These are phyloP conservation scores for Tremella fuciformis DNA, from an alignment of 768 basidiomycete genomes.

Conservation along the genomic window DNA sequence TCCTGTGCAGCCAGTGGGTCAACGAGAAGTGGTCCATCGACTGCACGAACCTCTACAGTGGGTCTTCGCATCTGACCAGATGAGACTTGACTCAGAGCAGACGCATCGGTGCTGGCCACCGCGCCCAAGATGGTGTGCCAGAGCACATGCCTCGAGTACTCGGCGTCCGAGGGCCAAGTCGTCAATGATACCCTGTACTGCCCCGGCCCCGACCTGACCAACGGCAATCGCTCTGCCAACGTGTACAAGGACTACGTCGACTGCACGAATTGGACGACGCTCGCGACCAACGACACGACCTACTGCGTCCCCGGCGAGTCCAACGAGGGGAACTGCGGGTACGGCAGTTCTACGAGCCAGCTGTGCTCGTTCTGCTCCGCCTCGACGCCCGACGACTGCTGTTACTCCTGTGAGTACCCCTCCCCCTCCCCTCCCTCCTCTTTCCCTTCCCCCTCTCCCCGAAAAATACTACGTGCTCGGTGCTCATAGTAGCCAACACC, in stretches of 20 bases:
- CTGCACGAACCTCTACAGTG: slow-evolving; percentile 44
- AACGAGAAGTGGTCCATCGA: slow-evolving; percentile 40
- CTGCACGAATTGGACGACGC: slow-evolving; percentile 47
- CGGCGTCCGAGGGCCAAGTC: slow-evolving; percentile 34
- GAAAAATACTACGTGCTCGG: not conserved
- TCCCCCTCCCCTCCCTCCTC: not conserved
- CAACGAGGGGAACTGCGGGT: slow-evolving; percentile 49
- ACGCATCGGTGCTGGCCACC: slow-evolving; percentile 32
- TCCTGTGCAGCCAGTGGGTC: slow-evolving; percentile 49
- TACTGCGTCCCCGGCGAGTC: slow-evolving; percentile 41
- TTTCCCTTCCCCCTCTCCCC: not conserved
- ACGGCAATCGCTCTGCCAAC: slow-evolving; percentile 25
- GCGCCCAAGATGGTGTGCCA: slow-evolving; percentile 51
- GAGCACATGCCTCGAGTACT: slow-evolving; percentile 45
- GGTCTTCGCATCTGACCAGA: slow-evolving; percentile 9
- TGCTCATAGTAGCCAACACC: slow-evolving; percentile 30
- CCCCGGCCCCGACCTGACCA: slow-evolving; percentile 46
- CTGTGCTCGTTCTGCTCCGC: slow-evolving; percentile 41
- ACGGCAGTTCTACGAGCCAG: slow-evolving; percentile 27
- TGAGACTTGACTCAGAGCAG: slow-evolving; percentile 11
- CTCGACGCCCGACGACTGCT: slow-evolving; percentile 40
- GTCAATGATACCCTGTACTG: slow-evolving; percentile 38
- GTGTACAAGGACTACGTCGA: slow-evolving; percentile 46
- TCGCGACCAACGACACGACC: slow-evolving; percentile 41
- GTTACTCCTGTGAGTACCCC: slow-evolving; percentile 28